phyloP scores from a whole-genome alignment of 331 rosid genomes.

The Acacia concinna region DNA sequence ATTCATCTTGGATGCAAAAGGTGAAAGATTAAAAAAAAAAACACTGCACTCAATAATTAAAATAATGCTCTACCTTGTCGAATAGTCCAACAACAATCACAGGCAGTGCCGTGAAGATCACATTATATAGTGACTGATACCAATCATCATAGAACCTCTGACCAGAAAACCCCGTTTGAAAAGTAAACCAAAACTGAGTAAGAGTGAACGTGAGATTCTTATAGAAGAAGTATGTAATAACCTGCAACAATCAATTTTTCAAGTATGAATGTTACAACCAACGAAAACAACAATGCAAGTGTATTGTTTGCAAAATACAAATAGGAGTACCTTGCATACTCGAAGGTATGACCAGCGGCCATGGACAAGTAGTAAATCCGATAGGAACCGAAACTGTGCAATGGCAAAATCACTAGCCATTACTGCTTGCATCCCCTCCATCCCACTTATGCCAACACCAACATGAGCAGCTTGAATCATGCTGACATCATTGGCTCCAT shows the following conservation, averaged over 20 bases:
- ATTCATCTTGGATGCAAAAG: not conserved
- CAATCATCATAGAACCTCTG: slow-evolving; percentile 98
- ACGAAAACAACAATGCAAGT: not conserved
- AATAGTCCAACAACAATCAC: slow-evolving; percentile 90
- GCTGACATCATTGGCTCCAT: slow-evolving; percentile 99
- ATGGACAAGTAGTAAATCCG: slow-evolving; percentile 95
- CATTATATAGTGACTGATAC: slow-evolving; percentile 91
- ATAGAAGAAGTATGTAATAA: slow-evolving; percentile 86
- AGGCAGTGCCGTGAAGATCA: slow-evolving; percentile 92
- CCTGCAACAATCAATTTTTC: slow-evolving; percentile 60
- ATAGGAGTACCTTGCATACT: slow-evolving; percentile 98
- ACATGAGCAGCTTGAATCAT: slow-evolving; percentile 99
- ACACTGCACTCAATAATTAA: slow-evolving; percentile 18
- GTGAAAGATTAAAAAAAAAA: not conserved
- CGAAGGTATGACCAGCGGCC: slow-evolving; percentile 98
- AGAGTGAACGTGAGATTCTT: slow-evolving; percentile 95
- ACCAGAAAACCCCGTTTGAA: slow-evolving; percentile 97
- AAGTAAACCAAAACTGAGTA: slow-evolving; percentile 98
- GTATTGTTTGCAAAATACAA: slow-evolving; percentile 17
- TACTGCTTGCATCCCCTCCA: slow-evolving; percentile 99
- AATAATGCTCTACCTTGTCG: slow-evolving; percentile 68
- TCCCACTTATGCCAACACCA: slow-evolving; percentile 94
- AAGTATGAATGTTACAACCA: slow-evolving; percentile 24
- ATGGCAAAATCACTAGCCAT: slow-evolving; percentile 99
- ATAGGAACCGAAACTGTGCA: slow-evolving; percentile 92